Evolutionary conservation across 2,329 filamentous ascomycete species (phyloP).

Genomic region (Aureobasidium sp.): DNA sequence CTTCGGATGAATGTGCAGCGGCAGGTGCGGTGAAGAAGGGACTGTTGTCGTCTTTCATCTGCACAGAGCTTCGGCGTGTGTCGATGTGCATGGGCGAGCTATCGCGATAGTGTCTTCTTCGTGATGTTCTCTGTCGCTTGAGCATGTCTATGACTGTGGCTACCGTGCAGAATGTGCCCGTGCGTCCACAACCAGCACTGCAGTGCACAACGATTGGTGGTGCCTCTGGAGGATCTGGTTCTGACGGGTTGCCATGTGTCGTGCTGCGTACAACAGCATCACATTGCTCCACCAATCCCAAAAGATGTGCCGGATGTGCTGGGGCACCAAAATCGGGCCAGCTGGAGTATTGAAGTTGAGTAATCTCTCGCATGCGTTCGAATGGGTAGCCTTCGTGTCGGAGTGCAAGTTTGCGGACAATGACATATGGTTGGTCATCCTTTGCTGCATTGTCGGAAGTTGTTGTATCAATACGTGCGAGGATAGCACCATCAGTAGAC

Average conservation of each 20-base stretch:
- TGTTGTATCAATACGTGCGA: constrained; percentile 21
- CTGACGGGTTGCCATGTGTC: constrained; percentile 33
- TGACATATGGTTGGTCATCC: constrained; percentile 62
- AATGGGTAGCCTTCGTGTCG: constrained; percentile 72
- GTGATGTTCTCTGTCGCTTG: constrained; percentile 60
- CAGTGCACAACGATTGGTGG: constrained; percentile 88
- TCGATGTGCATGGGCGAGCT: constrained; percentile 40
- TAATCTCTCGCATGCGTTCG: constrained; percentile 80
- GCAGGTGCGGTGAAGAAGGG: constrained; percentile 12
- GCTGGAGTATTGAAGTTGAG: constrained; percentile 86
- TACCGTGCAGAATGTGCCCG: constrained; percentile 92
- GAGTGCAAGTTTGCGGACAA: constrained; percentile 79
- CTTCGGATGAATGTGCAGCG: background rate
- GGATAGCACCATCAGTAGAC: constrained; percentile 25
- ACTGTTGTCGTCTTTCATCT: constrained; percentile 13
- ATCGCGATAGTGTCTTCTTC: constrained; percentile 28
- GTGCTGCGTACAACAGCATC: constrained; percentile 57
- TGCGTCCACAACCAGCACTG: constrained; percentile 89
- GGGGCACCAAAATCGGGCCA: constrained; percentile 97
- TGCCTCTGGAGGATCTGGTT: constrained; percentile 41
- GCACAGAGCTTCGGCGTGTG: background rate
- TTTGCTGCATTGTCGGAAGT: constrained; percentile 19
- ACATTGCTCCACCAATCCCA: constrained; percentile 82
- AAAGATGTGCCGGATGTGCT: constrained; percentile 75
- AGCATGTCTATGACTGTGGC: constrained; percentile 95